Evolutionary conservation across 306 rosid genomes (phyloP), one percentile per base, ranked within the genome.

Genomic region (Cucurbita moschata): DNA sequence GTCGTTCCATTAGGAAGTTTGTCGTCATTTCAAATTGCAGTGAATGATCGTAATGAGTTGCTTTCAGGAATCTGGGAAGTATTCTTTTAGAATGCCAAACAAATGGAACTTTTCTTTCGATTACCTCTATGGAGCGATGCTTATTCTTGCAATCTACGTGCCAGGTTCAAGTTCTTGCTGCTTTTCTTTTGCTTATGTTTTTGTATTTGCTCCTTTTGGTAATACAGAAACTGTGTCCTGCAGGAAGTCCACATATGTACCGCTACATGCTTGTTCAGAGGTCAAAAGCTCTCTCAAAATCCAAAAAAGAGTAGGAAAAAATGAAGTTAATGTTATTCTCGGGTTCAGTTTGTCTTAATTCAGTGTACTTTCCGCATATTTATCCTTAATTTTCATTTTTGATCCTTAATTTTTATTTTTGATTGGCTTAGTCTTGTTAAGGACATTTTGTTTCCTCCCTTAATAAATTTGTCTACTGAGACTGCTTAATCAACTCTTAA

Each of bases 181-280:
- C 66, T 40, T 60, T 26, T 49, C 42, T 65, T 23, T 7, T 57
- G 35, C 35, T 30, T 30, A 2, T 49, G 18, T 38, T 16, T 14
- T 67, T 77, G n/a, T 72, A 54, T 62, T 64, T 77, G 16, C 47
- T 14, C 47, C 46, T 15, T 30, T 71, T 35, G 74, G 47, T 78
- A 71, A 65, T 30, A 65, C 79, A 79, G 39, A 67, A 38, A 61
- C 69, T 44, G 35, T 57, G 63, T 75, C 53, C 58, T 82, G 85
- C 89, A 91, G 97, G 97, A 60, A 78, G 81, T 76, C 92, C 94
- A 74, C 90, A 92, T 83, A 8, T 89, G 96, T 92, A 86, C 59
- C 3, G 37, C 10, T 88, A 92, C 77, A 92, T 89, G 94, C 88
- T 87, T 76, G 83, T 82, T 42, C 94, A 87, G 87, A 86, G 97